Base-by-base conservation (phyloP, 2,329 filamentous ascomycete species). In the Macroventuria anomochaeta region DNA sequence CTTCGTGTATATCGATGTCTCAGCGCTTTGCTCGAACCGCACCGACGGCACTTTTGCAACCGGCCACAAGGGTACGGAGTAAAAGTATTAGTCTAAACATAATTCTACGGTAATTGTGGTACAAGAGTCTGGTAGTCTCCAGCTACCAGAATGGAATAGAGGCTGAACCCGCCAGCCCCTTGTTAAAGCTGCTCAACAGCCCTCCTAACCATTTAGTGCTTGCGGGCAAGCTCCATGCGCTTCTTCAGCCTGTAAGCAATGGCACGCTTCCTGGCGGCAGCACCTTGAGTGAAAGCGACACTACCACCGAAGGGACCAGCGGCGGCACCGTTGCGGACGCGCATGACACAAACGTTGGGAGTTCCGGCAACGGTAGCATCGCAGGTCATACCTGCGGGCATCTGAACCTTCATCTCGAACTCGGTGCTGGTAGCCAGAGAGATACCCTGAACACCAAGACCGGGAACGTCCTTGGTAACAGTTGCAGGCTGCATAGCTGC, bases 331-430 rank as follows among this genome's bases (percentile, higher is more conserved):
- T 89, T 89, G 63, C 84, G 81, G 34, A 89, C 78, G 46, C 86
- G 83, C 38, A 86, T 85, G 55, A 89, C 76, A 74, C 87, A 89
- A 61, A 89, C 85, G 61, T 86, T 85, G 53, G 77, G 64, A 13
- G 80, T 84, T 13, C 83, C 85, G 38, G 79, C 86, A 13, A 84
- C 83, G 23, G 77, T 80, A 49, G 79, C 87, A 36, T 84, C 81
- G 70, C 87, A 89, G 29, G 84, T 87, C 85, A 88, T 88, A 42
- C 86, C 87, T 13, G 75, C 76, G 7, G 87, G 86, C 83, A 89
- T 87, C 75, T 86, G 78, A 43, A 88, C 81, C 49, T 80, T 81
- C 68, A 89, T 76, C 26, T 81, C 80, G 76, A 88, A 89, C 61
- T 89, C 86, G 66, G 81, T 86, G 54, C 80, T 81, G 29, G 70